Evolutionary conservation across 768 basidiomycete genomes (phyloP), one percentile per base, ranked within the genome.

Genomic region (Calocybe gangraenosa): DNA sequence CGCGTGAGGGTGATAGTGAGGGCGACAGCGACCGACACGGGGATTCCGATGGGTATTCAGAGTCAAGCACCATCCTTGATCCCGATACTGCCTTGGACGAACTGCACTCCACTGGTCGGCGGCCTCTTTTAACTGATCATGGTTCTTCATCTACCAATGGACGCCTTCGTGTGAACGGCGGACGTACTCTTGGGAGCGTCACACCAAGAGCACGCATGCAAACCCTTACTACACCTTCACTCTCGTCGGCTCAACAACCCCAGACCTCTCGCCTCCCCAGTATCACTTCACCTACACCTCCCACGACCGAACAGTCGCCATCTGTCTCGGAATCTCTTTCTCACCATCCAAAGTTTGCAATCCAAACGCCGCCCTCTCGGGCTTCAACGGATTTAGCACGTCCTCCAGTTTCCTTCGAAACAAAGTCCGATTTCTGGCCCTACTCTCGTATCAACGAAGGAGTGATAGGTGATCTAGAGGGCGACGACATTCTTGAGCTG

Each of bases 401-500:
- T 31, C 60, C 66, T 4, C 70, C 83, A 11, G 70, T 83, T 0
- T 82, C 84, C 0, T 87, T 87, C 56, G 74, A 67, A 40, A 64
- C 79, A 0, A 79, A 80, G 48, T 79, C 82, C 7, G 80, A 84
- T 25, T 67, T 87, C 13, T 87, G 84, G 85, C 83, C 86, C 3
- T 84, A 84, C 55, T 74, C 78, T 0, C 78, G 73, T 3, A 70
- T 70, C 9, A 63, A 69, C 37, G 65, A 71, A 45, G 70, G 71
- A 46, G 57, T 56, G 19, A 49, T 57, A 46, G 39, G 44, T 19
- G 49, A 54, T 46, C 65, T 65, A 31, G 67, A 58, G 8, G 69
- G 70, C n/a, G 76, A 76, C 4, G 85, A 84, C 44, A 77, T 89
- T 19, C 74, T 88, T 8, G 87, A 88, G 60, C 77, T 89, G 40